Conservation (phyloP, 306 rosid species). For the Geum urbanum region DNA sequence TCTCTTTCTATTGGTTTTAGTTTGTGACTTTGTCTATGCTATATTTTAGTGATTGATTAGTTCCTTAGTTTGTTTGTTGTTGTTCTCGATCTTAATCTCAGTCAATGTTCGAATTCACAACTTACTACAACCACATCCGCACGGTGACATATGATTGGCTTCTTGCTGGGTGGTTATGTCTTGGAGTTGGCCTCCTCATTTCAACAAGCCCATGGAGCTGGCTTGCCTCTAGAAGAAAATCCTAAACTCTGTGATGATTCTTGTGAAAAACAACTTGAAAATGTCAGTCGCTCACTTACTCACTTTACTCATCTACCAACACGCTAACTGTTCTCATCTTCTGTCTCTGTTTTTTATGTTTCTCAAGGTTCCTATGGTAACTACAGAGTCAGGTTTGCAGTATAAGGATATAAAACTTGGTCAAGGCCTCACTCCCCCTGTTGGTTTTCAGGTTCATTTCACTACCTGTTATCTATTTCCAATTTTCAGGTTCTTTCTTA, state of each 20-base stretch:
- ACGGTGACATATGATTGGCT: conserved; percentile 68
- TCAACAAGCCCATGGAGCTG: conserved; percentile 67
- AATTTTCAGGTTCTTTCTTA: background rate
- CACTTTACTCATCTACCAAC: conserved; percentile 33
- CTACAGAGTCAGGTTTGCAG: conserved; percentile 87
- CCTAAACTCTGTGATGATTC: conserved; percentile 65
- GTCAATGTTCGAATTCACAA: conserved; percentile 30
- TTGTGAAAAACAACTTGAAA: conserved; percentile 94
- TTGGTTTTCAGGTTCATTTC: conserved; percentile 74
- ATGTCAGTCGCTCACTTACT: conserved; percentile 82
- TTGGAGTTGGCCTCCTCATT: conserved; percentile 21
- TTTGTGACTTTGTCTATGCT: no score
- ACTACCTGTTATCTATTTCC: no score
- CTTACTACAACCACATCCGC: conserved; percentile 30
- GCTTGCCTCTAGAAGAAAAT: conserved; percentile 86
- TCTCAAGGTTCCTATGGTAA: conserved; percentile 77
- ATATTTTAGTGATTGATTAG: no score
- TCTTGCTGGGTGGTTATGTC: conserved; percentile 56
- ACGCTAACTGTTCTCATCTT: background rate
- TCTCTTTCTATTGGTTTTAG: no score
- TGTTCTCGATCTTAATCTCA: conserved; percentile 24
- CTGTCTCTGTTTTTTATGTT: conserved; percentile 45
- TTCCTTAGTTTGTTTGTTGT: conserved; percentile 14
- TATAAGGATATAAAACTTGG: conserved; percentile 90
- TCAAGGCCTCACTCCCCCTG: conserved; percentile 82